Percentiles rank a stretch among this genome's conserved stretches.
Evolutionary conservation across 148 eudicot species (phyloP).

Genomic region (Suaeda aralocaspica): DNA sequence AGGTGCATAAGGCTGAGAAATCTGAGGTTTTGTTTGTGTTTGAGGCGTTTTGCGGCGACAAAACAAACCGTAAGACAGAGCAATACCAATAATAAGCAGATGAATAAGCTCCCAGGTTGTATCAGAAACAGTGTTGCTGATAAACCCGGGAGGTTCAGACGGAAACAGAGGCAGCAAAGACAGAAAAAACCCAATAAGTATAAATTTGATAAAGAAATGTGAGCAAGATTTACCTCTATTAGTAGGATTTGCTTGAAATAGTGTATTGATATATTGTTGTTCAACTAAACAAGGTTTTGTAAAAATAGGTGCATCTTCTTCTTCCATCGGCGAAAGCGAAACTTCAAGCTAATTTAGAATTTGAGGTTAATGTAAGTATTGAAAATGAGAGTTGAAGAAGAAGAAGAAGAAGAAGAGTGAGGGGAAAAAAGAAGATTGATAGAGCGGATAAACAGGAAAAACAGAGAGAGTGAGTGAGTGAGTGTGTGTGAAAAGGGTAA

Average conservation of each 20-base stretch:
- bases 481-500: background rate
- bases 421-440: conserved; percentile 6
- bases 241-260: conserved; percentile 31
- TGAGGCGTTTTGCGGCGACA: conserved; percentile 28
- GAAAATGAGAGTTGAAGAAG: background rate
- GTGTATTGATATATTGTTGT: conserved; percentile 10
- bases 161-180: conserved; percentile 48
- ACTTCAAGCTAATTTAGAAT: background rate
- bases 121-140: conserved; percentile 39
- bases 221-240: conserved; percentile 41
- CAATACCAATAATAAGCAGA: conserved; percentile 64
- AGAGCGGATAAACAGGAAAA: conserved; percentile 30
- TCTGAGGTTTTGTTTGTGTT: conserved; percentile 8
- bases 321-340: conserved; percentile 32
- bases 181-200: conserved; percentile 41
- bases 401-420: conserved; percentile 16
- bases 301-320: conserved; percentile 15
- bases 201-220: conserved; percentile 34
- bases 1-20: conserved; percentile 25
- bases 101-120: conserved; percentile 63
- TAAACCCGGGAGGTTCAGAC: conserved; percentile 52
- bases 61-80: conserved; percentile 68
- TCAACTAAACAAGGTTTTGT: conserved; percentile 7
- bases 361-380: background rate
- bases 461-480: conserved; percentile 18